A percentile compares a stretch with the other conserved stretches of the same genome.
These are phyloP conservation scores for Teunomyces tritomae DNA, from an alignment of 805 yeast species.

Conservation along the genomic window DNA sequence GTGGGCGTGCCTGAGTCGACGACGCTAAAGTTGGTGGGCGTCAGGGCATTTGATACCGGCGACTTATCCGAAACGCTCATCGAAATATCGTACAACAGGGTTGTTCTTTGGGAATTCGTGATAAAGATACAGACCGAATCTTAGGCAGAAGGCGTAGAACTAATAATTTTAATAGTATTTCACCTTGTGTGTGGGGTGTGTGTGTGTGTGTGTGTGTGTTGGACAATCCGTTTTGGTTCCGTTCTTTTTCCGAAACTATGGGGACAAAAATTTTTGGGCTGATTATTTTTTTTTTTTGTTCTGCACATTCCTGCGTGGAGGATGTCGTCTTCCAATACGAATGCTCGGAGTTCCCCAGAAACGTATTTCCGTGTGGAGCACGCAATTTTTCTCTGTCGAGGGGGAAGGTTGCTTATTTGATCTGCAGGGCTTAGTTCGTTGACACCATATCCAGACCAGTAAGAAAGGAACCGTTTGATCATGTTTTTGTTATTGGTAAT, in stretches of 20 bases:
- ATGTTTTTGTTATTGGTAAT: too few species aligned
- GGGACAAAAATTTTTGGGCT: conserved; percentile 4
- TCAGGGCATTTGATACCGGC: conserved; percentile 10
- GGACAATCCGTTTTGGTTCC: conserved; percentile 2
- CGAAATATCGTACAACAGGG: not conserved
- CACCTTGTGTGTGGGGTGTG: not conserved
- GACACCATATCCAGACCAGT: too few species aligned
- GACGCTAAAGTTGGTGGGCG: conserved; percentile 6
- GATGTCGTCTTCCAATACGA: not conserved
- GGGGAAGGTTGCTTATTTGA: too few species aligned
- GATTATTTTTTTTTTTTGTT: conserved; percentile 2
- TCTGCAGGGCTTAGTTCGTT: too few species aligned
- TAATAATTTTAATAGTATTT: not conserved
- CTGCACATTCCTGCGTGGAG: not conserved
- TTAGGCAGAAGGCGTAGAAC: too few species aligned
- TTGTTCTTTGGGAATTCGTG: not conserved
- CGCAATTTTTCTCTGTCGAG: not conserved
- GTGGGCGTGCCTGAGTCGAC: conserved; percentile 4
- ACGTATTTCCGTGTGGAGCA: not conserved
- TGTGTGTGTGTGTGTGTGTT: not conserved
- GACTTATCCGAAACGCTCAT: conserved; percentile 12
- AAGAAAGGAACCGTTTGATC: too few species aligned
- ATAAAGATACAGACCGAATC: too few species aligned
- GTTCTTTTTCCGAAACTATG: conserved; percentile 3
- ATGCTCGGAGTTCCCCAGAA: conserved; percentile 3